Evolutionary conservation across 108 stramenopile species (phyloP).

Genomic region (Aureococcus anophagefferens): DNA sequence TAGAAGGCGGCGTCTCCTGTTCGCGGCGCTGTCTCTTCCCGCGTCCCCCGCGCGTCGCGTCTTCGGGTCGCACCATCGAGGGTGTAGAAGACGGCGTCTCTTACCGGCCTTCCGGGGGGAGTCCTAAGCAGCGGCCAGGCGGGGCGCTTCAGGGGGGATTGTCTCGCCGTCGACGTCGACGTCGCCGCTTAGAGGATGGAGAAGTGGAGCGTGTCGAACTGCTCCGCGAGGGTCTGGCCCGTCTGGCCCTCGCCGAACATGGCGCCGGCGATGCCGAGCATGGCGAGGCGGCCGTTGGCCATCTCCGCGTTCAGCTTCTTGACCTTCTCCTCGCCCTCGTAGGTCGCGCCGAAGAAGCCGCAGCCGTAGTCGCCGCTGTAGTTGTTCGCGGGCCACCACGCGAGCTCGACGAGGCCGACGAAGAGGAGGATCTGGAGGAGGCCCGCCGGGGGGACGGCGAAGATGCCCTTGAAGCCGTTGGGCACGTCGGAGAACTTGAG

Average conservation of each 20-base stretch:
- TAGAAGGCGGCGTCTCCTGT: no score
- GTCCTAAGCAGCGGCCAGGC: no score
- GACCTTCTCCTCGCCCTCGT: background rate
- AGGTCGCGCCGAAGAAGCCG: constrained; percentile 11
- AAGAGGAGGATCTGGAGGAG: constrained; percentile 33
- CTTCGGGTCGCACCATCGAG: no score
- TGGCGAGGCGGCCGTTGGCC: constrained; percentile 10
- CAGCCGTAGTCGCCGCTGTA: constrained; percentile 33
- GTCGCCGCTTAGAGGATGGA: no score
- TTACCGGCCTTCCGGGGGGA: no score
- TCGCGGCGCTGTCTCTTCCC: no score
- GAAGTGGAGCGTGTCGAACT: background rate
- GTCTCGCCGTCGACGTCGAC: no score
- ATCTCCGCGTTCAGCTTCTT: constrained; percentile 16
- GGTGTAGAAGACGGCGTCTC: no score
- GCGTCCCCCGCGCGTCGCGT: no score
- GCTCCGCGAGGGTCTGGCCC: constrained; percentile 14
- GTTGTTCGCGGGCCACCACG: constrained; percentile 35
- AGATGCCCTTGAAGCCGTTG: constrained; percentile 14
- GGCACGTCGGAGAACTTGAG: constrained; percentile 36
- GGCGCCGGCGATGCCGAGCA: constrained; percentile 29
- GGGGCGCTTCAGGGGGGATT: no score
- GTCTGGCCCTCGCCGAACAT: constrained; percentile 27
- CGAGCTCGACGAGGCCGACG: constrained; percentile 37
- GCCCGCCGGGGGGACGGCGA: constrained; percentile 35